Conservation (phyloP, 2,329 filamentous ascomycete species). For the Periconia sp. region DNA sequence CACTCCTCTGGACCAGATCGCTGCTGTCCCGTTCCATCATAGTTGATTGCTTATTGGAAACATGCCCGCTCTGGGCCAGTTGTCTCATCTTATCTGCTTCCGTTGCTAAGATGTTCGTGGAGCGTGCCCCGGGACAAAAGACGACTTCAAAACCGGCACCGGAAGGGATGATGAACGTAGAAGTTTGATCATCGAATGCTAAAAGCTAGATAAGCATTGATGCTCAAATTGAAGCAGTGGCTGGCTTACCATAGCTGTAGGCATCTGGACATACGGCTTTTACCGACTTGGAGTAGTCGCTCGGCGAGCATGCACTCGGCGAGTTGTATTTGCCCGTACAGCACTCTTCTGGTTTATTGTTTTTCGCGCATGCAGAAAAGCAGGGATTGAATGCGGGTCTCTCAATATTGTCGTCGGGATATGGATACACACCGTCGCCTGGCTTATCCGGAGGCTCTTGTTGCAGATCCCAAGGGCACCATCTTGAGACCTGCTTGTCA, state of each 20-base stretch:
- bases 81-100: slow-evolving; percentile 42
- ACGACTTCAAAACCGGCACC: slow-evolving; percentile 80
- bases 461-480: slow-evolving; percentile 84
- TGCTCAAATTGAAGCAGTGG: background rate
- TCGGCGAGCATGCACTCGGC: slow-evolving; percentile 68
- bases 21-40: slow-evolving; percentile 21
- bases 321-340: slow-evolving; percentile 73
- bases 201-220: slow-evolving; percentile 1
- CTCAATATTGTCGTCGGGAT: slow-evolving; percentile 75
- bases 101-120: slow-evolving; percentile 55
- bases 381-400: slow-evolving; percentile 79
- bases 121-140: slow-evolving; percentile 71
- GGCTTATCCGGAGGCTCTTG: slow-evolving; percentile 71
- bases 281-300: slow-evolving; percentile 70
- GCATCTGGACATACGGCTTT: slow-evolving; percentile 83
- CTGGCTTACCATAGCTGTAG: slow-evolving; percentile 73
- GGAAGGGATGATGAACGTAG: slow-evolving; percentile 62
- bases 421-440: slow-evolving; percentile 78
- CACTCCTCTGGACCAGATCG: slow-evolving; percentile 25
- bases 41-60: slow-evolving; percentile 25
- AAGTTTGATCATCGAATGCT: slow-evolving; percentile 64
- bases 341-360: slow-evolving; percentile 71
- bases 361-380: slow-evolving; percentile 76
- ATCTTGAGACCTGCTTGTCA: slow-evolving; percentile 63
- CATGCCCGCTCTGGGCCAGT: slow-evolving; percentile 37